Evolutionary conservation across 208 protist genomes (phyloP).

Genomic region (Lotmaria passim): DNA sequence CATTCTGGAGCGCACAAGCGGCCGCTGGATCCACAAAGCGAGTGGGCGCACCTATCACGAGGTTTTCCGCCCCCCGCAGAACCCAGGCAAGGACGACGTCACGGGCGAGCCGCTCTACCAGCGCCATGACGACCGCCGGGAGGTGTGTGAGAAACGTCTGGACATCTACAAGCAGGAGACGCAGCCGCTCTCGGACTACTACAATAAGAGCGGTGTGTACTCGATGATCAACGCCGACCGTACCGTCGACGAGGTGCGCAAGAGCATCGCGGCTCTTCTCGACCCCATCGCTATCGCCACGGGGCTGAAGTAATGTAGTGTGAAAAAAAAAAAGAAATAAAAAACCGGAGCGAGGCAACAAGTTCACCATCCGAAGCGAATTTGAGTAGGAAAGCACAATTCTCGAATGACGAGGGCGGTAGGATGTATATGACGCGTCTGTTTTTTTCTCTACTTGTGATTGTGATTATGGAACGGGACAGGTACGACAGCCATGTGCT

Average conservation of each 20-base stretch:
- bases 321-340: background rate
- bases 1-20: constrained; percentile 90
- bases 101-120: constrained; percentile 94
- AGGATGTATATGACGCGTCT: background rate
- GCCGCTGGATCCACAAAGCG: constrained; percentile 91
- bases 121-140: constrained; percentile 93
- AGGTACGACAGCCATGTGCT: too few relatives aligned
- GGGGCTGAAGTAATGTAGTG: constrained; percentile 48
- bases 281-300: constrained; percentile 75
- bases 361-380: background rate
- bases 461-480: background rate
- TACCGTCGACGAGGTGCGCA: constrained; percentile 69
- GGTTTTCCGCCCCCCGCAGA: constrained; percentile 91
- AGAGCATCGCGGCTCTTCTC: constrained; percentile 57
- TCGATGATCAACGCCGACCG: constrained; percentile 76
- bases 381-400: background rate
- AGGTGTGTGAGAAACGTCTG: constrained; percentile 89
- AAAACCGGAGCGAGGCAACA: background rate
- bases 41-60: constrained; percentile 95
- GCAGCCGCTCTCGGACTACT: constrained; percentile 88
- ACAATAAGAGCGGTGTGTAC: constrained; percentile 68
- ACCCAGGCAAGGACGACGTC: constrained; percentile 89
- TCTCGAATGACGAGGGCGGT: background rate
- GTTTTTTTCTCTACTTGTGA: background rate
- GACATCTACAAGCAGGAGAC: constrained; percentile 89